Evolutionary conservation across 2,329 filamentous ascomycete species (phyloP), one percentile per base, ranked within the genome.

Genomic region (Alternaria consortialis): DNA sequence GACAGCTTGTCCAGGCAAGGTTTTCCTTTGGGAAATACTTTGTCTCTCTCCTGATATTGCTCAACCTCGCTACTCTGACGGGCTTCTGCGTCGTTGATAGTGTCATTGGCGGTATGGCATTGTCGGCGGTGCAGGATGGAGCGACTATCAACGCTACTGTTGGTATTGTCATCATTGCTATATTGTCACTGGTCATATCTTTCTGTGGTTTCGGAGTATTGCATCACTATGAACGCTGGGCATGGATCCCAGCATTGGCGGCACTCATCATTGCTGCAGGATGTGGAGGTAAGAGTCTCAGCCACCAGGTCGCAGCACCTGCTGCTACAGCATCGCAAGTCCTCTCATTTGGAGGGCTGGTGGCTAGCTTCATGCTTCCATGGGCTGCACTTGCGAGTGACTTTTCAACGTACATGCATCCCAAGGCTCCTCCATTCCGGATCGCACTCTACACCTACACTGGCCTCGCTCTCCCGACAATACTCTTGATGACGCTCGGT

Each of bases 1-100:
- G 88, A 15, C 87, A 90, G 74, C 88, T 90, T 83, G 84, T 90
- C 7, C 86, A 88, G 66, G 87, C 88, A 4, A 81, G 88, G 23
- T 90, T 85, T 74, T 85, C 84, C 40, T 90, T 88, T 71, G 74
- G 74, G 23, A 76, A 73, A 55, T 88, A 88, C 69, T 77, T 86
- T 20, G 85, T 88, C 34, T 85, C 84, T 0, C 72, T 90, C n/a
- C 84, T 87, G 2, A 84, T 89, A 3, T 71, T 90, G 9, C 80
- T 90, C 60, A 90, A 90, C 68, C 79, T 90, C 25, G 87, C 86
- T 13, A 89, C 87, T 0, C 79, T 89, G 2, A 85, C 83, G 4
- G 87, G 87, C n/a, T 90, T 90, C 78, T 85, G 84, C 51, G 83
- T 90, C 68, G 84, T 90, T 67, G 86, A 85, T 63, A 85, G 82